A percentile compares a stretch with the other conserved stretches of the same genome.
Evolutionary conservation across 306 rosid genomes (phyloP).

Genomic region (Medicago ruthenica): DNA sequence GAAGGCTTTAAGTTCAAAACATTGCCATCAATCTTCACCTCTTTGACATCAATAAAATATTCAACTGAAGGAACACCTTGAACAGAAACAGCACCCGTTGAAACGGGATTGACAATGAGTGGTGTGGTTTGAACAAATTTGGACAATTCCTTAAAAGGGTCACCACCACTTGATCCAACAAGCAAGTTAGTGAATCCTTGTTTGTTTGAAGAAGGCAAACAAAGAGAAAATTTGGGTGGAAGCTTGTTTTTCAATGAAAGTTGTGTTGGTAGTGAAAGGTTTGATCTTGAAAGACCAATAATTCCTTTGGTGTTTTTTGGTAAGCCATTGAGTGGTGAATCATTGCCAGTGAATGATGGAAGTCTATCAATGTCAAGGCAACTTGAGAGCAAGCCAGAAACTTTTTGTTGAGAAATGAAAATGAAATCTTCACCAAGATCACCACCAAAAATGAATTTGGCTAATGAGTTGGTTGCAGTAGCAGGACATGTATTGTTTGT

Average conservation of each 20-base stretch:
- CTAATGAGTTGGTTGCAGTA: neutral
- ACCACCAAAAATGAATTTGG: constrained; percentile 11
- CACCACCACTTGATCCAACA: neutral
- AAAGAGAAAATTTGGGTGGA: constrained; percentile 5
- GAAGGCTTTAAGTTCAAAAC: constrained; percentile 47
- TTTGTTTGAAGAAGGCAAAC: constrained; percentile 24
- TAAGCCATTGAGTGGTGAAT: constrained; percentile 36
- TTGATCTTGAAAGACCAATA: constrained; percentile 18
- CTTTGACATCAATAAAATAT: constrained; percentile 48
- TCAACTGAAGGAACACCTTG: constrained; percentile 37
- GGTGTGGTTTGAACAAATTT: constrained; percentile 35
- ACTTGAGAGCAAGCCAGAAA: constrained; percentile 27
- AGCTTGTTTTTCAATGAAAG: neutral
- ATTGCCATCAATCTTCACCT: constrained; percentile 44
- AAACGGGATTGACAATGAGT: constrained; percentile 3
- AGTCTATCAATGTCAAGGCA: constrained; percentile 24
- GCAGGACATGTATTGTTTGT: constrained; percentile 43
- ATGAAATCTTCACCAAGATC: constrained; percentile 36
- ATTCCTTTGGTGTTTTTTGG: constrained; percentile 39
- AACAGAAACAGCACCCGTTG: neutral
- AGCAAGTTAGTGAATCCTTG: constrained; percentile 30
- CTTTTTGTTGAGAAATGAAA: neutral
- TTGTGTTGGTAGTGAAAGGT: neutral
- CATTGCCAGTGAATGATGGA: neutral
- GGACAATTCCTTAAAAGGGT: neutral